These are phyloP conservation scores for Delitschia confertaspora DNA, from an alignment of 495 filamentous ascomycete species.

Conservation along the genomic window DNA sequence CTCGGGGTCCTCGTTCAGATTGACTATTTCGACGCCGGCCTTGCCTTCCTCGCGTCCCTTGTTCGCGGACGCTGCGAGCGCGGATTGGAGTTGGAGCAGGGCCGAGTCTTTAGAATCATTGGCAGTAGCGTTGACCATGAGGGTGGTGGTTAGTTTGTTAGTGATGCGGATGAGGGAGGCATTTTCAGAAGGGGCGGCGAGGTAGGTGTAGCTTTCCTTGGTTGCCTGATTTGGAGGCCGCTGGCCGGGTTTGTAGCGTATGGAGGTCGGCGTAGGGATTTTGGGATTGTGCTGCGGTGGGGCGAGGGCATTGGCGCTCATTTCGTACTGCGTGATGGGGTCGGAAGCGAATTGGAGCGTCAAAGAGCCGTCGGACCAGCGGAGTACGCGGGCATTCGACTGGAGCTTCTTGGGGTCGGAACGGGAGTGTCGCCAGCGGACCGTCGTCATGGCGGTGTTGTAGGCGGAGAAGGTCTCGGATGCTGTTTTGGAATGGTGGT, in stretches of 20 bases:
- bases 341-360: conserved; percentile 67
- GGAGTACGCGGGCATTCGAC: conserved; percentile 68
- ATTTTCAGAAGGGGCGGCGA: conserved; percentile 61
- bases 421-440: conserved; percentile 65
- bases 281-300: conserved; percentile 45
- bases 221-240: conserved; percentile 46
- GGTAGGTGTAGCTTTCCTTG: conserved; percentile 73
- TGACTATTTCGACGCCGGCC: conserved; percentile 47
- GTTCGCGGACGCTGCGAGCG: conserved; percentile 52
- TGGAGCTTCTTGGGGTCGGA: conserved; percentile 49
- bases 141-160: conserved; percentile 69
- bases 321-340: conserved; percentile 69
- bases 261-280: conserved; percentile 43
- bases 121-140: conserved; percentile 61
- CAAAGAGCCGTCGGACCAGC: conserved; percentile 77
- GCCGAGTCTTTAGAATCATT: conserved; percentile 70
- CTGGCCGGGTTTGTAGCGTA: neutral
- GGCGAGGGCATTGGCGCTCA: conserved; percentile 65
- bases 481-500: conserved; percentile 42
- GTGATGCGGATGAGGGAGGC: conserved; percentile 63
- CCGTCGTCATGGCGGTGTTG: conserved; percentile 55
- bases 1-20: conserved; percentile 68
- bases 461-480: conserved; percentile 47
- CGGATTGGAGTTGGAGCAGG: conserved; percentile 61
- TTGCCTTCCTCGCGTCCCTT: conserved; percentile 50